Percentiles rank a stretch among this genome's conserved stretches.
phyloP scores from a whole-genome alignment of 2,329 filamentous ascomycete genomes.

The Trichoderma polysporum region DNA sequence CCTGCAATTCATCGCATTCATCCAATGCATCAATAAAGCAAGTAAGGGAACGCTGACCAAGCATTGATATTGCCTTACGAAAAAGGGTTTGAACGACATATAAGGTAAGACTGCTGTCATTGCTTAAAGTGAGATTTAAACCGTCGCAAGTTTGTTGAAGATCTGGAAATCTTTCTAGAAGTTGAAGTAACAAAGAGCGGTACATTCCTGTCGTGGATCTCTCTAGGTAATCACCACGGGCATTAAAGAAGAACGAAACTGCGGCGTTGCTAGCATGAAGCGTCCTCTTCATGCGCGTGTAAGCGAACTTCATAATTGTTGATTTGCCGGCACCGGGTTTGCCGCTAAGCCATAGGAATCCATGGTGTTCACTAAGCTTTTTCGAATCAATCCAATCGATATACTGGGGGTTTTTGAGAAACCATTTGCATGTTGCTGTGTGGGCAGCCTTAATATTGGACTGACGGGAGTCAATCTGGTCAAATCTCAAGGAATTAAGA shows the following conservation, averaged over 20 bases:
- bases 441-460: conserved; percentile 21
- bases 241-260: conserved; percentile 51
- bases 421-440: conserved; percentile 25
- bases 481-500: conserved; percentile 11
- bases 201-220: conserved; percentile 49
- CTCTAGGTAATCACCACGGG: conserved; percentile 44
- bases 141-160: conserved; percentile 11
- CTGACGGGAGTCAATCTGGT: conserved; percentile 22
- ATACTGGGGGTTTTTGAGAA: conserved; percentile 15
- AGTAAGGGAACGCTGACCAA: conserved; percentile 2
- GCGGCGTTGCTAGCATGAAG: not conserved
- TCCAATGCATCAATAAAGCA: conserved; percentile 45
- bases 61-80: not conserved
- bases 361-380: conserved; percentile 4
- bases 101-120: not conserved
- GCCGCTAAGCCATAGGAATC: conserved; percentile 20
- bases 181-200: conserved; percentile 47
- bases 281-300: not conserved
- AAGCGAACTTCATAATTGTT: conserved; percentile 19
- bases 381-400: conserved; percentile 16
- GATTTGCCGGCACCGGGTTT: conserved; percentile 23
- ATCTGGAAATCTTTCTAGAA: conserved; percentile 32
- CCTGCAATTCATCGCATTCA: conserved; percentile 44
- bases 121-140: not conserved
- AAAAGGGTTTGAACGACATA: not conserved